Percentiles rank a stretch among this genome's conserved stretches.
Evolutionary conservation across 805 yeast genomes (phyloP).

Genomic region (Hermanozyma aechmeae): DNA sequence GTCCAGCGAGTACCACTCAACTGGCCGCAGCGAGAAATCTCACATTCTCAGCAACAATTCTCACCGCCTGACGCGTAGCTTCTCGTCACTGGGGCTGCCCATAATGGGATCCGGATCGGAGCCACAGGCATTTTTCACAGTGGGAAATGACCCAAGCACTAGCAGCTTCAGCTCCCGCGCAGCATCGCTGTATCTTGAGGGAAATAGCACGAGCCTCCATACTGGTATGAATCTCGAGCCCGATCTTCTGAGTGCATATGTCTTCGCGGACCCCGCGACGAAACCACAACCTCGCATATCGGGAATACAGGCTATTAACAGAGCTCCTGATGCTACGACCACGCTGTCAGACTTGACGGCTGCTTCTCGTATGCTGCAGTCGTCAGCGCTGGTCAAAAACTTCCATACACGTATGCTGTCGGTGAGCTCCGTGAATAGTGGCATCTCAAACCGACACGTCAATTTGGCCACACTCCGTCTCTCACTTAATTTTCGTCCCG

Average conservation of each 20-base stretch:
- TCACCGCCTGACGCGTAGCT: too few species aligned
- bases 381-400: constrained; percentile 8
- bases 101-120: too few species aligned
- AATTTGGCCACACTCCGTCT: constrained; percentile 29
- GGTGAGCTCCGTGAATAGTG: constrained; percentile 25
- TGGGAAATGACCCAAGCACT: too few species aligned
- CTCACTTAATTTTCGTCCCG: constrained; percentile 28
- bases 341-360: not conserved
- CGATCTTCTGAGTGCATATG: not conserved
- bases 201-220: constrained; percentile 2
- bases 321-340: not conserved
- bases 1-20: too few species aligned
- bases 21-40: too few species aligned
- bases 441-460: constrained; percentile 24
- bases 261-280: not conserved
- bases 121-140: too few species aligned
- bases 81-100: too few species aligned
- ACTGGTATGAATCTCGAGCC: constrained; percentile 2
- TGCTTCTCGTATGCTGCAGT: not conserved
- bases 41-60: too few species aligned
- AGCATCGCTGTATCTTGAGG: constrained; percentile 1
- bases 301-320: not conserved
- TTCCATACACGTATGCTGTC: constrained; percentile 13
- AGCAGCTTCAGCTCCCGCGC: too few species aligned
- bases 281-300: not conserved